Percentiles rank a stretch among this genome's conserved stretches.
Conservation (phyloP, 805 yeast species). For the Blastobotrys mokoenaii region DNA sequence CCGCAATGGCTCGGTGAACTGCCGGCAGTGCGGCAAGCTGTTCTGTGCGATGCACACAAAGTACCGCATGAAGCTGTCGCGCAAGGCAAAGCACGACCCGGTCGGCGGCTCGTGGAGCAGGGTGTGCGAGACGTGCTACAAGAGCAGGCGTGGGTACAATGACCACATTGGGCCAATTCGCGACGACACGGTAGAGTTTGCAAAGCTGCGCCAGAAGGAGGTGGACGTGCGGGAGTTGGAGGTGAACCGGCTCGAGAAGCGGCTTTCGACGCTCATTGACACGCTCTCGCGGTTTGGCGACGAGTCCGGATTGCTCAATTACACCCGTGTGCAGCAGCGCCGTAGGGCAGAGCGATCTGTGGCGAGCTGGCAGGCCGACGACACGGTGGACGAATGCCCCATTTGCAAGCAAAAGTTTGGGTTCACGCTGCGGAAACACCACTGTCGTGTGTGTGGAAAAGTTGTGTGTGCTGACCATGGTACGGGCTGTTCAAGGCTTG, state of each 20-base stretch:
- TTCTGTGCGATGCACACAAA: slow-evolving; percentile 60
- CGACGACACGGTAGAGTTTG: slow-evolving; percentile 42
- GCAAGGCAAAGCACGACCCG: slow-evolving; percentile 40
- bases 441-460: slow-evolving; percentile 81
- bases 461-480: slow-evolving; percentile 64
- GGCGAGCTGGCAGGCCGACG: slow-evolving; percentile 60
- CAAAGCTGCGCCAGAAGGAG: slow-evolving; percentile 32
- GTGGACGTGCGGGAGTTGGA: slow-evolving; percentile 45
- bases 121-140: slow-evolving; percentile 60
- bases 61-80: slow-evolving; percentile 43
- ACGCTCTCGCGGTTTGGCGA: slow-evolving; percentile 17
- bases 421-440: slow-evolving; percentile 65
- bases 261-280: slow-evolving; percentile 35
- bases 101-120: slow-evolving; percentile 55
- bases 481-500: slow-evolving; percentile 65
- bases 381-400: slow-evolving; percentile 43
- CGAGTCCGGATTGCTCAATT: slow-evolving; percentile 24
- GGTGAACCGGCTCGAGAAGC: slow-evolving; percentile 50
- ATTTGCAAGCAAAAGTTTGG: slow-evolving; percentile 55
- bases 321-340: slow-evolving; percentile 21
- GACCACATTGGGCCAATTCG: slow-evolving; percentile 34
- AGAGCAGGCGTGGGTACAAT: slow-evolving; percentile 43
- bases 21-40: slow-evolving; percentile 68
- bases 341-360: slow-evolving; percentile 39
- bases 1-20: slow-evolving; percentile 54